These are phyloP conservation scores for Teratosphaeria destructans DNA, from an alignment of 2,329 filamentous ascomycete species.

Conservation along the genomic window DNA sequence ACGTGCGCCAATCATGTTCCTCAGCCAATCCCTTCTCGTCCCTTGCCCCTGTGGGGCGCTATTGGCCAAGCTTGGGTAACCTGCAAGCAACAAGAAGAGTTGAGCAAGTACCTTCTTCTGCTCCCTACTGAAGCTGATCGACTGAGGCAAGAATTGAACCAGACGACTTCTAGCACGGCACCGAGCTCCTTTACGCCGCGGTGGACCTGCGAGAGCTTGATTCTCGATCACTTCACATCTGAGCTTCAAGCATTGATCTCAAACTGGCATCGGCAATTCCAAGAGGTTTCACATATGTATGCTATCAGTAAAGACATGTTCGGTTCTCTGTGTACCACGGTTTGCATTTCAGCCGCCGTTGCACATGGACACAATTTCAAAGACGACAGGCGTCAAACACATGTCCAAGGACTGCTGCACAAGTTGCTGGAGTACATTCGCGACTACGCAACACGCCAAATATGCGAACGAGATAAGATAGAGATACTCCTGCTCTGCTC, in stretches of 20 bases:
- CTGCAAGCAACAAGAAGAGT: conserved; percentile 28
- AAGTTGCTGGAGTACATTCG: conserved; percentile 23
- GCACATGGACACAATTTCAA: conserved; percentile 15
- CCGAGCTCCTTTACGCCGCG: not conserved
- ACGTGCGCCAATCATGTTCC: conserved; percentile 52
- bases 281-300: conserved; percentile 2
- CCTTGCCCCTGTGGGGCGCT: conserved; percentile 29
- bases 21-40: conserved; percentile 11
- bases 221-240: conserved; percentile 13
- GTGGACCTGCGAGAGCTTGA: conserved; percentile 10
- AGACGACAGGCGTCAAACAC: conserved; percentile 17
- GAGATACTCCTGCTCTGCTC: conserved; percentile 10
- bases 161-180: not conserved
- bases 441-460: conserved; percentile 25
- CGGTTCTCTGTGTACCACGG: conserved; percentile 14
- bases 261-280: conserved; percentile 5
- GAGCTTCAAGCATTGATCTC: conserved; percentile 12
- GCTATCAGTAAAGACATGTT: conserved; percentile 12
- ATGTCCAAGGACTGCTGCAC: conserved; percentile 17
- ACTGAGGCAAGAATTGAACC: conserved; percentile 2
- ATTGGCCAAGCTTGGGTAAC: conserved; percentile 36
- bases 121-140: conserved; percentile 7
- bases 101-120: conserved; percentile 43
- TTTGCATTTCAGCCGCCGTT: conserved; percentile 19
- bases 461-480: conserved; percentile 28